Evolutionary conservation across 202 grass and related monocot species (phyloP), one percentile per base, ranked within the genome.

Genomic region (Zoysia matrella): DNA sequence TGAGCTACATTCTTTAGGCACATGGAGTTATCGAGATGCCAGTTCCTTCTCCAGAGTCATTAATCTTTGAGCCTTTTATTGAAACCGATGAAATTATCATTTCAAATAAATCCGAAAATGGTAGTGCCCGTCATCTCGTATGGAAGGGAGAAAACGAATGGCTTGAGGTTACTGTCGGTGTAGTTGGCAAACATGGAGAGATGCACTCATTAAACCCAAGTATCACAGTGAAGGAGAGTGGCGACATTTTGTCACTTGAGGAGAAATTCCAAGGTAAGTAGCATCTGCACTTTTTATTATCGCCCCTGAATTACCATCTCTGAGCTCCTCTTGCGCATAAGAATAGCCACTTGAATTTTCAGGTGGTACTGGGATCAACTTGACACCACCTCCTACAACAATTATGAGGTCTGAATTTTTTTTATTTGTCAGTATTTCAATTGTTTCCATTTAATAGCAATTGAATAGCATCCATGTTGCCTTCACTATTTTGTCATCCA

Each of bases 1-100:
- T 76, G 52, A 36, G 30, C 60, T 87, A 47, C 72, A 43, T 87
- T 64, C 85, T 1, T 0, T 77, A 98, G 95, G 95, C 82, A 62
- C 95, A 98, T 83, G 95, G 95, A 8, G 88, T 91, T n/a, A 93
- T 95, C 90, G 95, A 98, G 83, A 98, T 98, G 95, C 92, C 92
- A 68, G 74, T 90, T 3, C 88, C 90, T 84, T 82, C 86, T 80
- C 92, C 92, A n/a, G 77, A 91, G 52, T 89, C 82, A 53, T 47
- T 98, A 76, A 87, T 98, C 70, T 98, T 98, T 67, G 92, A 98
- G 80, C 95, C 95, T 72, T 98, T 93, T 68, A 83, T 98, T 22
- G 95, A 98, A 84, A 98, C 95, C 2, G 87, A 98, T 66, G 92
- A 98, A 75, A 90, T 98, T 84, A 87, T 88, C 73, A 85, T 98